Evolutionary conservation across 2,329 filamentous ascomycete species (phyloP).

Genomic region (Nemania sp.): DNA sequence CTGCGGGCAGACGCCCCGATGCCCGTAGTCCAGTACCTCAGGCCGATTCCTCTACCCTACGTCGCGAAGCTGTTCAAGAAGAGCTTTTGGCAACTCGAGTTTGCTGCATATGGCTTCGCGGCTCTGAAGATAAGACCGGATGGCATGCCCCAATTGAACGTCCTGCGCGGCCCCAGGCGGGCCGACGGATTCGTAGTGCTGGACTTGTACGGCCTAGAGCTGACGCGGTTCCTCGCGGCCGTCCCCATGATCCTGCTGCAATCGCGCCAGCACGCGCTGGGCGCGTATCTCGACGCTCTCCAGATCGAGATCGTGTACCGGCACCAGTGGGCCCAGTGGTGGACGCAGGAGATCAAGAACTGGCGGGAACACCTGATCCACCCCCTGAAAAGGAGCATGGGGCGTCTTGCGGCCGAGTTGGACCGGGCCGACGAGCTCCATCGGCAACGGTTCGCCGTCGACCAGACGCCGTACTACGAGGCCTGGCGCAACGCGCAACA

Average conservation of each 20-base stretch:
- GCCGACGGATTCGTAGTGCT: neutral
- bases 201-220: neutral
- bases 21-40: conserved; percentile 14
- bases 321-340: neutral
- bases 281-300: conserved; percentile 6
- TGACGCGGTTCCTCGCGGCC: conserved; percentile 16
- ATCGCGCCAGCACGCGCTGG: conserved; percentile 20
- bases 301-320: neutral
- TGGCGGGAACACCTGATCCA: neutral
- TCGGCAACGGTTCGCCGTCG: neutral
- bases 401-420: neutral
- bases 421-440: neutral
- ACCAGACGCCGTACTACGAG: neutral
- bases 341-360: neutral
- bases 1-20: neutral
- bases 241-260: conserved; percentile 2
- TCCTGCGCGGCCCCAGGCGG: neutral
- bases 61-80: conserved; percentile 35
- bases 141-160: neutral
- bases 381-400: conserved; percentile 1
- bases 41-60: conserved; percentile 28
- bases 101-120: conserved; percentile 24
- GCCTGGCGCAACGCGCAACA: neutral
- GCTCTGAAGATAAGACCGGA: conserved; percentile 26
- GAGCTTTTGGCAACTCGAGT: conserved; percentile 34